A percentile compares a stretch with the other conserved stretches of the same genome.
phyloP scores from a whole-genome alignment of 495 filamentous ascomycete species.

The Neurospora africana region DNA sequence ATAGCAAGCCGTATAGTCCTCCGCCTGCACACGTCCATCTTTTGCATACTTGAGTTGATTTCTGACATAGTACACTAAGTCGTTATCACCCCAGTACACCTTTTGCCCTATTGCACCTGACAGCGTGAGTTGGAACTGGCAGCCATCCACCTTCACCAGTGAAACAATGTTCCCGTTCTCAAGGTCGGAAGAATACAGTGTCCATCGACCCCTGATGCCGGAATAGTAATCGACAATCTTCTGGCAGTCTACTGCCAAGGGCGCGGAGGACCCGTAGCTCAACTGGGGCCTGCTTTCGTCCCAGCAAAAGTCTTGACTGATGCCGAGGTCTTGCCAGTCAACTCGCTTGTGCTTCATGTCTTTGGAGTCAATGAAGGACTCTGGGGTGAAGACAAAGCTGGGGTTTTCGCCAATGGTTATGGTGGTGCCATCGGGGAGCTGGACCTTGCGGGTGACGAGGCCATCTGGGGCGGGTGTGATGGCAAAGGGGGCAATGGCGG shows the following conservation, averaged over 20 bases:
- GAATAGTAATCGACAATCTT: constrained; percentile 13
- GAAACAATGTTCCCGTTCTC: background rate
- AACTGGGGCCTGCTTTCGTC: background rate
- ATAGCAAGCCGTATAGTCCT: background rate
- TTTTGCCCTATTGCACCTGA: background rate
- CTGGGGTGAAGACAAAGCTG: background rate
- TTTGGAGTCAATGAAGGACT: background rate
- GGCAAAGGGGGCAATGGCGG: background rate
- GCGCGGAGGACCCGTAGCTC: background rate
- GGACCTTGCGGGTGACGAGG: constrained; percentile 5
- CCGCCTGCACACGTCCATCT: background rate
- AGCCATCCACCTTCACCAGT: background rate
- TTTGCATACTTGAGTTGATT: background rate
- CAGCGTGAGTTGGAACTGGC: background rate
- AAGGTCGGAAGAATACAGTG: background rate
- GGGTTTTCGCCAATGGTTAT: constrained; percentile 5
- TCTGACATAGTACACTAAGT: background rate
- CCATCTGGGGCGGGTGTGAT: background rate
- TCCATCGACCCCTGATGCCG: constrained; percentile 4
- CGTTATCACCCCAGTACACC: background rate
- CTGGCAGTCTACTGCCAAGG: background rate
- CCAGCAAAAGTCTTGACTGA: background rate
- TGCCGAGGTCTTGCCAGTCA: background rate
- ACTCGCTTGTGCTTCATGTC: background rate
- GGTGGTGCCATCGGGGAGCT: constrained; percentile 16